Conservation (phyloP, 148 eudicot species). For the Vaccinium darrowii region DNA sequence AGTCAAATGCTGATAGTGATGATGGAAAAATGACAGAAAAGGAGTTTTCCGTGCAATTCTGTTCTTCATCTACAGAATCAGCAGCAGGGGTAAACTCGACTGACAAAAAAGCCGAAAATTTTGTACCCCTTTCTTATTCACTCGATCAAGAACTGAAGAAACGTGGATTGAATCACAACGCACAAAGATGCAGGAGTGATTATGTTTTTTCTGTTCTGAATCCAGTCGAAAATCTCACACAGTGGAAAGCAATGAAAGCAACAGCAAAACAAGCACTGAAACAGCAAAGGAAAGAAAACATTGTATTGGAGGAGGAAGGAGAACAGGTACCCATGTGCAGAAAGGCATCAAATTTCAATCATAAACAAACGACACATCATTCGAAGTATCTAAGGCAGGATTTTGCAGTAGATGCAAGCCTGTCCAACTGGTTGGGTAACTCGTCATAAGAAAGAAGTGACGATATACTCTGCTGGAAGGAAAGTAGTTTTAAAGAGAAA, state of each 20-base stretch:
- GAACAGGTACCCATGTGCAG: background rate
- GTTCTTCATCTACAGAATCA: slow-evolving; percentile 4
- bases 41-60: slow-evolving; percentile 1
- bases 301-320: slow-evolving; percentile 18
- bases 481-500: background rate
- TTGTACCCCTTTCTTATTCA: background rate
- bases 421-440: slow-evolving; percentile 34
- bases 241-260: slow-evolving; percentile 65
- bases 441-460: background rate
- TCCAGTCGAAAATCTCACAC: slow-evolving; percentile 66
- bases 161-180: slow-evolving; percentile 12
- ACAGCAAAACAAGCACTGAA: slow-evolving; percentile 15
- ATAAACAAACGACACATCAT: slow-evolving; percentile 8
- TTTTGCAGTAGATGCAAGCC: slow-evolving; percentile 26
- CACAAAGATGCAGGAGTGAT: slow-evolving; percentile 32
- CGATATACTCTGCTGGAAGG: background rate
- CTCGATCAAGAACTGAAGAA: slow-evolving; percentile 24
- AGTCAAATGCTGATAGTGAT: slow-evolving; percentile 18
- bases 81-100: background rate
- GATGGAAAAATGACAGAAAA: slow-evolving; percentile 16
- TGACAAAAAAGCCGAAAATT: background rate
- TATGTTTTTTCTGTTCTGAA: slow-evolving; percentile 55
- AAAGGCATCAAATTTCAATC: slow-evolving; percentile 7
- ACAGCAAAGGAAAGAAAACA: slow-evolving; percentile 28
- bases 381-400: slow-evolving; percentile 18